phyloP scores from a whole-genome alignment of 345 rosid genomes.

The Iberis pinnata region DNA sequence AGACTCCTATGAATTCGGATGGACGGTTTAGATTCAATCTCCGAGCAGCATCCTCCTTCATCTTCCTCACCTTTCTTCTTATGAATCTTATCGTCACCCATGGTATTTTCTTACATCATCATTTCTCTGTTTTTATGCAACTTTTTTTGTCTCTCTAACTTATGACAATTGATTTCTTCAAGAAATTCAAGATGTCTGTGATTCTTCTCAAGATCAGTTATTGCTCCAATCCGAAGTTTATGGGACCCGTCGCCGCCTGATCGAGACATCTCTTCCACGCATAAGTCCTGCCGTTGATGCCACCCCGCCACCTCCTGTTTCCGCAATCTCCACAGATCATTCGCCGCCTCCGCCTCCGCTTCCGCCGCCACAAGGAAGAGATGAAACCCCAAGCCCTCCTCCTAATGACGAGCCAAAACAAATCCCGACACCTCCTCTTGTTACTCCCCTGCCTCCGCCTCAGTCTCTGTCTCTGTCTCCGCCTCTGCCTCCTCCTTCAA shows the following conservation, averaged over 20 bases:
- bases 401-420: not conserved
- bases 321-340: not conserved
- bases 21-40: slow-evolving; percentile 15
- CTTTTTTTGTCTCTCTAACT: not conserved
- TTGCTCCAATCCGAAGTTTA: slow-evolving; percentile 7
- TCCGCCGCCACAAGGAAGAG: not conserved
- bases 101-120: slow-evolving; percentile 15
- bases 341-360: not conserved
- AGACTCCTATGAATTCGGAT: slow-evolving; percentile 15
- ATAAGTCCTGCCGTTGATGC: not conserved
- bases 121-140: slow-evolving; percentile 8
- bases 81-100: slow-evolving; percentile 15
- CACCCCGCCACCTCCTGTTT: slow-evolving; percentile 20
- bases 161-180: not conserved
- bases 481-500: not conserved
- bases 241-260: slow-evolving; percentile 19
- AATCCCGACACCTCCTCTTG: not conserved
- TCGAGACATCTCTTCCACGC: slow-evolving; percentile 8
- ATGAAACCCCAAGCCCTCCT: slow-evolving; percentile 6
- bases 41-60: slow-evolving; percentile 14
- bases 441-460: not conserved
- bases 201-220: slow-evolving; percentile 15
- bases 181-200: slow-evolving; percentile 16
- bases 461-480: not conserved
- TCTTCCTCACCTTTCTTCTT: slow-evolving; percentile 26